phyloP scores from a whole-genome alignment of 345 rosid species.

The Gossypium australe region DNA sequence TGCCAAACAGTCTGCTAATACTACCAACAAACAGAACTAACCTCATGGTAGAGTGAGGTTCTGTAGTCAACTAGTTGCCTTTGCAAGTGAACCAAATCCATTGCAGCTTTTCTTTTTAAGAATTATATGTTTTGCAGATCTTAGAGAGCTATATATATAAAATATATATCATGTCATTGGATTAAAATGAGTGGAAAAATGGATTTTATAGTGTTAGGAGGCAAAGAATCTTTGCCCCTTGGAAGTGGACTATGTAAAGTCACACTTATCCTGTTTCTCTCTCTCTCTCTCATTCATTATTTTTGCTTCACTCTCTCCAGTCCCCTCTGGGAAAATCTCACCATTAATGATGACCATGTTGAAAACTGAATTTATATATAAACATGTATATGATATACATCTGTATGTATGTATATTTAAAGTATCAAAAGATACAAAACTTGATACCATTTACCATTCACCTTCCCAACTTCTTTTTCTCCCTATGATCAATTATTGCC shows the following conservation, averaged over 20 bases:
- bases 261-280: conserved; percentile 8
- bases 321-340: background rate
- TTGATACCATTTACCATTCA: background rate
- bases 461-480: background rate
- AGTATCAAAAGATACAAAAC: conserved; percentile 1
- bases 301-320: background rate
- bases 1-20: background rate
- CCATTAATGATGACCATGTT: background rate
- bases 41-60: conserved; percentile 51
- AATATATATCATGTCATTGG: background rate
- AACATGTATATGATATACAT: background rate
- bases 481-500: background rate
- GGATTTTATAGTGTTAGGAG: conserved; percentile 15
- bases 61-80: conserved; percentile 41
- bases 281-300: background rate
- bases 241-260: conserved; percentile 14
- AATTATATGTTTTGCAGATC: conserved; percentile 16
- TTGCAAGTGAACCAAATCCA: conserved; percentile 53
- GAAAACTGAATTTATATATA: background rate
- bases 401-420: background rate
- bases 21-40: conserved; percentile 6
- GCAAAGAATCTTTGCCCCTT: conserved; percentile 21
- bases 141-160: background rate
- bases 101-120: conserved; percentile 7
- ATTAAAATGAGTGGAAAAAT: conserved; percentile 1